Conservation (phyloP, 352 stramenopile species). For the Discostella stelligera region DNA sequence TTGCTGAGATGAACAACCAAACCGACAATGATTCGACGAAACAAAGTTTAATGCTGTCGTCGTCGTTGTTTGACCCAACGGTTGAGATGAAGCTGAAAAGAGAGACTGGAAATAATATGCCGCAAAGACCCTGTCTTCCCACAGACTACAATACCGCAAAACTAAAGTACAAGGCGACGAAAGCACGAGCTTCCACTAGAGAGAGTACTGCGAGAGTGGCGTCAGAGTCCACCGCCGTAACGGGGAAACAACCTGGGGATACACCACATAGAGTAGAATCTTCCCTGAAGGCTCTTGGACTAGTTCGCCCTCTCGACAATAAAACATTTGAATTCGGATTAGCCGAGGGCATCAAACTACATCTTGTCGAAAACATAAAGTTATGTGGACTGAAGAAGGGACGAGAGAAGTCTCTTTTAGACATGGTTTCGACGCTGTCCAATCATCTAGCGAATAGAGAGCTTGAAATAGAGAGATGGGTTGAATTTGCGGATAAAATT, state of each 20-base stretch:
- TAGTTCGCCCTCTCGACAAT: slow-evolving; percentile 26
- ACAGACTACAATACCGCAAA: slow-evolving; percentile 24
- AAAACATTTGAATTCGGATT: slow-evolving; percentile 40
- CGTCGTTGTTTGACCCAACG: slow-evolving; percentile 7
- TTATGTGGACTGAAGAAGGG: slow-evolving; percentile 38
- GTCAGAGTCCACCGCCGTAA: not conserved
- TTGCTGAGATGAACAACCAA: not conserved
- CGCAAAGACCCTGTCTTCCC: not conserved
- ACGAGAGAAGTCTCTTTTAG: slow-evolving; percentile 42
- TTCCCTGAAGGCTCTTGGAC: slow-evolving; percentile 20
- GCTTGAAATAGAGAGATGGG: slow-evolving; percentile 37
- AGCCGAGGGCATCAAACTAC: slow-evolving; percentile 34
- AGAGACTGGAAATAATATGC: not conserved
- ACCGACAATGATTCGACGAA: not conserved
- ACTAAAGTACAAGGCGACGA: slow-evolving; percentile 23
- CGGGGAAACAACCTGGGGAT: not conserved
- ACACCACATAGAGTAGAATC: slow-evolving; percentile 21
- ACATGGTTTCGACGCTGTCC: slow-evolving; percentile 47
- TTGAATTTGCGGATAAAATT: slow-evolving; percentile 42
- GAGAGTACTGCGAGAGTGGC: not conserved
- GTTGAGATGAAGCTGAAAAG: not conserved
- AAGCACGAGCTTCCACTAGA: slow-evolving; percentile 1
- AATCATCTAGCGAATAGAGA: slow-evolving; percentile 44
- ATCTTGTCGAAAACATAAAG: slow-evolving; percentile 54
- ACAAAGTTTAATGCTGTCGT: not conserved